Percentiles rank a stretch among this genome's conserved stretches.
Conservation (phyloP, 2,329 filamentous ascomycete genomes). For the Hypoxylon sp. region DNA sequence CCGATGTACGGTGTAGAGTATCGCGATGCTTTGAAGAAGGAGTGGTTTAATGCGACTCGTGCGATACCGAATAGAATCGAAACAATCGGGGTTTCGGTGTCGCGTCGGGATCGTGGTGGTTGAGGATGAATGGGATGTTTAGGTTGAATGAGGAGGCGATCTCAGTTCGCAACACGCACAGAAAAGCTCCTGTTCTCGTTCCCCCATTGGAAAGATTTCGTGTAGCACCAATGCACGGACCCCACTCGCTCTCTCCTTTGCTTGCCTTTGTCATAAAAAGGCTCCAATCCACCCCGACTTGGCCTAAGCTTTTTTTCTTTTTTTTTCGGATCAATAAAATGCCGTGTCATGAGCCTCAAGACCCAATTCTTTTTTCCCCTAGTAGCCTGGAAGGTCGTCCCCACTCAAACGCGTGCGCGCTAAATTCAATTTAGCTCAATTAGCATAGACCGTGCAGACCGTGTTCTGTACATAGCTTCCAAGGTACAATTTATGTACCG, state of each 20-base stretch:
- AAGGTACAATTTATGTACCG: slow-evolving; percentile 26
- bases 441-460: too few relatives aligned
- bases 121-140: slow-evolving; percentile 32
- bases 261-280: slow-evolving; percentile 3
- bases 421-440: not conserved
- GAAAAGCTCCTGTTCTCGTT: slow-evolving; percentile 37
- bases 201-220: slow-evolving; percentile 51
- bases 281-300: slow-evolving; percentile 1
- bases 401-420: slow-evolving; percentile 6
- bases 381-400: not conserved
- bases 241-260: slow-evolving; percentile 10
- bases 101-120: slow-evolving; percentile 27
- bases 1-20: slow-evolving; percentile 48
- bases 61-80: slow-evolving; percentile 27
- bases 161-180: slow-evolving; percentile 33
- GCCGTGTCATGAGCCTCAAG: slow-evolving; percentile 9
- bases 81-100: slow-evolving; percentile 10
- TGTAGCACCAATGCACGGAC: slow-evolving; percentile 48
- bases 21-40: slow-evolving; percentile 9
- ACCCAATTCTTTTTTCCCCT: not conserved
- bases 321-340: slow-evolving; percentile 33
- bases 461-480: not conserved
- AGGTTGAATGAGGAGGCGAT: slow-evolving; percentile 40
- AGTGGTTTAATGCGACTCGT: slow-evolving; percentile 19
- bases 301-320: slow-evolving; percentile 14